Conservation (phyloP, 129 eudicot genomes). For the Ambrosia artemisiifolia region DNA sequence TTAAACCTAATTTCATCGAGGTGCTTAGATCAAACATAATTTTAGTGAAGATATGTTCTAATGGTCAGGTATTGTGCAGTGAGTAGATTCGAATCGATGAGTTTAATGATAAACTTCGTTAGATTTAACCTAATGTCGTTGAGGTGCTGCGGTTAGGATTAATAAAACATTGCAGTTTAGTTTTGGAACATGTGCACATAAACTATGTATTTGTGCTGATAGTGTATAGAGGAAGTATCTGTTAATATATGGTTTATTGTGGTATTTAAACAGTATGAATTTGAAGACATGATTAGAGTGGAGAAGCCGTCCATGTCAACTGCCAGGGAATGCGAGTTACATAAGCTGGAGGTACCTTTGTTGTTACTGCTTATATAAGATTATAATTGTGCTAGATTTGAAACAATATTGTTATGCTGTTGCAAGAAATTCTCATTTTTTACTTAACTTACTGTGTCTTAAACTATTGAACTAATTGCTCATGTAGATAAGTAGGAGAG, state of each 20-base stretch:
- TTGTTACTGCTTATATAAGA: constrained; percentile 14
- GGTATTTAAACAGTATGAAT: constrained; percentile 17
- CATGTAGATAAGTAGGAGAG: constrained; percentile 7
- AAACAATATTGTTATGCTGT: neutral
- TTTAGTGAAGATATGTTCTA: no score
- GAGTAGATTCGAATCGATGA: no score
- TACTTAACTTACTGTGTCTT: neutral
- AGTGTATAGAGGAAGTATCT: neutral
- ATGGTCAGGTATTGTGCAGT: no score
- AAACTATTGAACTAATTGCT: neutral
- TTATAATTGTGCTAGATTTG: constrained; percentile 10
- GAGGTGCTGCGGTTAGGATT: constrained; percentile 3
- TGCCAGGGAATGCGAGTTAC: constrained; percentile 19
- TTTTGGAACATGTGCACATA: neutral
- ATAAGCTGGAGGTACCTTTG: constrained; percentile 36
- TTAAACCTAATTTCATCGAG: neutral
- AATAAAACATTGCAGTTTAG: neutral
- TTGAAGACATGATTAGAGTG: constrained; percentile 22
- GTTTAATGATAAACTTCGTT: no score
- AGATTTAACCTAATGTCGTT: neutral
- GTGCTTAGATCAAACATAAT: neutral
- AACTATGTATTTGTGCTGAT: neutral
- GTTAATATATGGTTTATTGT: constrained; percentile 14
- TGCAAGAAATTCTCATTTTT: constrained; percentile 7
- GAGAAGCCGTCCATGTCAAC: constrained; percentile 3